Base-by-base conservation (phyloP, 139 green algal genomes). In the Chlorella sorokiniana region DNA sequence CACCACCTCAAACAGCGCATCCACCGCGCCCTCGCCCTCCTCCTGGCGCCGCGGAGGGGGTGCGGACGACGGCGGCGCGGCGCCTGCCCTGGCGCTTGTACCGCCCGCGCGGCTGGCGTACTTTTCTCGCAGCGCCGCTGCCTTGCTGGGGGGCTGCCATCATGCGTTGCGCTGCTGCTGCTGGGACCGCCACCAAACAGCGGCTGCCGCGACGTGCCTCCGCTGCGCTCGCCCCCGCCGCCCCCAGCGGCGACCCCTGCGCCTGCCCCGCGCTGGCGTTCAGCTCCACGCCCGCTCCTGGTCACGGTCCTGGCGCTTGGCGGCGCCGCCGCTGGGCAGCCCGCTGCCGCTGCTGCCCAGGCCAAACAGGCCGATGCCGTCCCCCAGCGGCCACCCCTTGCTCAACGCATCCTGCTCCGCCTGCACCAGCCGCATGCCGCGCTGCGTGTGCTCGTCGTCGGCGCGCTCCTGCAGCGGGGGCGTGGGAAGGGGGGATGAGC, bases 361-460 rank as follows among this genome's bases (percentile, higher is more conserved):
- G 1, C 84, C 84, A 83, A 86, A 85, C 4, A 88, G 52, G 31
- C 54, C 83, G 2, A 81, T 84, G 45, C 82, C 78, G n/a, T 87
- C 85, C 7, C 88, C 88, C 37, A 92, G 54, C 2, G 54, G 69
- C 54, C 86, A 64, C 22, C 88, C 88, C 22, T 73, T 72, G 29
- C 52, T 68, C 44, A 85, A 29, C 5, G 81, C 84, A 27, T 89
- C 84, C 6, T 69, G 31, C 72, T 92, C 89, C 41, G 72, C 70
- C 69, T 74, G 72, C 68, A 92, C 61, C 37, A 90, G 76, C 38
- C 67, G 40, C 35, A 84, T 76, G 29, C 89, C 87, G 37, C 76
- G 71, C 40, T 89, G 84, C 0, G 87, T 94, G 83, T 93, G 91
- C 51, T 88, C 87, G 75, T 95, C 92, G 54, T 95, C 92, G 10